These are phyloP conservation scores for Penicillium occitanis DNA, from an alignment of 2,329 filamentous ascomycete genomes.

Conservation along the genomic window DNA sequence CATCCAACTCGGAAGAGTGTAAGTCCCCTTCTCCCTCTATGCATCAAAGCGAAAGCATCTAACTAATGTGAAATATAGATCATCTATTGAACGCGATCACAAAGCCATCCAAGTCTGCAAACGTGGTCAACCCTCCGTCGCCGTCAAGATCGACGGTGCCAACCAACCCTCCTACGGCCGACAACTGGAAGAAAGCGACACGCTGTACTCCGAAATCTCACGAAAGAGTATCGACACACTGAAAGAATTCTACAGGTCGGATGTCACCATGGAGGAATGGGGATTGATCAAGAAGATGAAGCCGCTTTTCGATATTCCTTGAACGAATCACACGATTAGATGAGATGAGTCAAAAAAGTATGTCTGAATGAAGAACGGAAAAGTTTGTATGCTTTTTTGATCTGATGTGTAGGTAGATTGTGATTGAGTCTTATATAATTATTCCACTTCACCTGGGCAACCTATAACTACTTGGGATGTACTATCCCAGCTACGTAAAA, in stretches of 20 bases:
- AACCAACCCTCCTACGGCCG: slow-evolving; percentile 94
- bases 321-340: slow-evolving; percentile 30
- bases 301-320: slow-evolving; percentile 84
- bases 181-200: slow-evolving; percentile 89
- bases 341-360: not conserved
- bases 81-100: slow-evolving; percentile 95
- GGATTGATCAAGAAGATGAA: slow-evolving; percentile 92
- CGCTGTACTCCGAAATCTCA: slow-evolving; percentile 82
- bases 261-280: slow-evolving; percentile 93
- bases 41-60: not conserved
- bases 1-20: slow-evolving; percentile 86
- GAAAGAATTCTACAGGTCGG: slow-evolving; percentile 90
- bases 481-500: not conserved
- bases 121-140: slow-evolving; percentile 94
- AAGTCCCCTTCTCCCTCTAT: slow-evolving; percentile 48
- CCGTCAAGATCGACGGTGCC: slow-evolving; percentile 92
- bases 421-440: slow-evolving; percentile 2
- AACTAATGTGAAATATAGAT: slow-evolving; percentile 53
- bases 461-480: too few relatives aligned
- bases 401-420: slow-evolving; percentile 17
- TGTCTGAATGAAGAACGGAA: not conserved
- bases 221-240: slow-evolving; percentile 87
- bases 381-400: slow-evolving; percentile 12
- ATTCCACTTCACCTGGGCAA: not conserved
- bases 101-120: slow-evolving; percentile 92